phyloP scores from a whole-genome alignment of 306 rosid species.

The cucumber (Cucumis sativus) region DNA sequence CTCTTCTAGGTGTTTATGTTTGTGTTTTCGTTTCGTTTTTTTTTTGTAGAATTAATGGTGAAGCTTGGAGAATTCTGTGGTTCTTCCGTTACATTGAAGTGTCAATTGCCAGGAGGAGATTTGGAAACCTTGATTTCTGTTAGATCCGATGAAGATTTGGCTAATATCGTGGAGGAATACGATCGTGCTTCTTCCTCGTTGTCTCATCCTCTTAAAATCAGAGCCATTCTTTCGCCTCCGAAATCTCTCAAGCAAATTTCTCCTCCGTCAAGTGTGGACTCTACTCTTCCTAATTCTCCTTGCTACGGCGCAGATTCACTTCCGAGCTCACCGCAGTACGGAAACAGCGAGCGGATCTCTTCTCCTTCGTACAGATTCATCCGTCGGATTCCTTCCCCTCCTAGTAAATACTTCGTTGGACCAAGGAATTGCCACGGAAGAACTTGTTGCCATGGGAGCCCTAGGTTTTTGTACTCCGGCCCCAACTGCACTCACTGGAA shows the following conservation, averaged over 20 bases:
- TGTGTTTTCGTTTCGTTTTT: not conserved
- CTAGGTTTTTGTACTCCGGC: constrained; percentile 17
- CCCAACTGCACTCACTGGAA: constrained; percentile 18
- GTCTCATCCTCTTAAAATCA: constrained; percentile 39
- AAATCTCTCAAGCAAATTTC: constrained; percentile 37
- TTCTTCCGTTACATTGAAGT: constrained; percentile 36
- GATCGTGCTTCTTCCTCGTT: constrained; percentile 36
- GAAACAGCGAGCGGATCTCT: constrained; percentile 15
- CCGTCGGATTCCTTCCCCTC: constrained; percentile 15
- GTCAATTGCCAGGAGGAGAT: constrained; percentile 69
- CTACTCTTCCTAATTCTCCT: constrained; percentile 5
- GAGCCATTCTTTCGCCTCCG: constrained; percentile 46
- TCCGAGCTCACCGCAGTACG: constrained; percentile 25
- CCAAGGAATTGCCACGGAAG: constrained; percentile 21
- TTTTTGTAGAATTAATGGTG: constrained; percentile 42
- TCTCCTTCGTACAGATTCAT: constrained; percentile 13
- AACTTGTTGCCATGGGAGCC: constrained; percentile 23
- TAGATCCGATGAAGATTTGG: constrained; percentile 60
- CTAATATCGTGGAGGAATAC: constrained; percentile 52
- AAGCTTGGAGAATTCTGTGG: constrained; percentile 70
- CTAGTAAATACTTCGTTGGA: constrained; percentile 11
- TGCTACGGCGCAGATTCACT: constrained; percentile 6
- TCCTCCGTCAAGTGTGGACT: constrained; percentile 31
- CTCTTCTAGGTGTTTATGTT: not conserved
- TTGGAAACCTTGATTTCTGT: constrained; percentile 70